Percentiles rank a stretch among this genome's conserved stretches.
phyloP scores from a whole-genome alignment of 2,329 filamentous ascomycete species.

The Claviceps humidiphila region DNA sequence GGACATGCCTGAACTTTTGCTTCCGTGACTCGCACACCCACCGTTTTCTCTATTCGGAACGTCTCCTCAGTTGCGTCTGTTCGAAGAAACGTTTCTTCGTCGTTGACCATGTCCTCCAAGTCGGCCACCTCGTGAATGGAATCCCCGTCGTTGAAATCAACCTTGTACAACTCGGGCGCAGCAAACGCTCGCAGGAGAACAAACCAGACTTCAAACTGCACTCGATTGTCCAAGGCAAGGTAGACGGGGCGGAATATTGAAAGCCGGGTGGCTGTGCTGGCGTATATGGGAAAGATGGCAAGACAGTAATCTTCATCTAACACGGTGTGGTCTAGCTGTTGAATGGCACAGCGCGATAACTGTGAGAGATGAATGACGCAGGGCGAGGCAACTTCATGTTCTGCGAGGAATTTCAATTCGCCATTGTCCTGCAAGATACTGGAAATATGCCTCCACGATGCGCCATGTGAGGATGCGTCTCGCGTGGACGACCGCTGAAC shows the following conservation, averaged over 20 bases:
- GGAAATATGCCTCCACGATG: slow-evolving; percentile 74
- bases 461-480: slow-evolving; percentile 38
- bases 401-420: slow-evolving; percentile 79
- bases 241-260: slow-evolving; percentile 80
- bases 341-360: slow-evolving; percentile 77
- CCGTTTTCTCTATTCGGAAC: slow-evolving; percentile 49
- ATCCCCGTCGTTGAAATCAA: slow-evolving; percentile 31
- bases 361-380: slow-evolving; percentile 79
- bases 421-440: slow-evolving; percentile 93
- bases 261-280: slow-evolving; percentile 56
- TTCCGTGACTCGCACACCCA: slow-evolving; percentile 46
- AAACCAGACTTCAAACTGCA: slow-evolving; percentile 96
- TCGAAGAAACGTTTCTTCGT: slow-evolving; percentile 36
- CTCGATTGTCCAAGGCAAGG: slow-evolving; percentile 69
- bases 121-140: slow-evolving; percentile 29
- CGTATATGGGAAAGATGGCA: slow-evolving; percentile 89
- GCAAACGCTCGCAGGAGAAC: slow-evolving; percentile 84
- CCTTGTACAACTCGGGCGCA: slow-evolving; percentile 75
- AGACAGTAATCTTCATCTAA: slow-evolving; percentile 89
- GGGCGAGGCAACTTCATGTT: slow-evolving; percentile 68
- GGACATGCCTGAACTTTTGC: slow-evolving; percentile 40
- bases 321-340: slow-evolving; percentile 80
- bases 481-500: slow-evolving; percentile 44
- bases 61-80: slow-evolving; percentile 19
- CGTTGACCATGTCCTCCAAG: slow-evolving; percentile 23